Evolutionary conservation across 2,329 filamentous ascomycete species (phyloP), one percentile per base, ranked within the genome.

Genomic region (Aspergillus sp.): DNA sequence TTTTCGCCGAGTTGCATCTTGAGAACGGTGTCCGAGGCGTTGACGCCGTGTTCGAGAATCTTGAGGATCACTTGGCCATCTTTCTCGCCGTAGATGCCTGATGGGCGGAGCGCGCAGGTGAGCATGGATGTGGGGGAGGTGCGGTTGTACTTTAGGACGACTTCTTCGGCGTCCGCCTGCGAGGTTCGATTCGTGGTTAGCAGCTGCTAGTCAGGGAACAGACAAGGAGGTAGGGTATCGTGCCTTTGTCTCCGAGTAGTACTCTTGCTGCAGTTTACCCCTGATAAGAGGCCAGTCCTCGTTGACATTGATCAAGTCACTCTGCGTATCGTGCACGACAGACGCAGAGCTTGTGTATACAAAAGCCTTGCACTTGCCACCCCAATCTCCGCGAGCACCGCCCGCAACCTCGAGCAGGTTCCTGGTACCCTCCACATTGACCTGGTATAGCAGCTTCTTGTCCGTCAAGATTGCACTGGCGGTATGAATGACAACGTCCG

Each of bases 291-390:
- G 92, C 84, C 90, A 92, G 51, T 85, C 82, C 82, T 98, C 94
- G 76, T 93, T 90, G 66, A 92, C 92, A 75, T 97, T 93, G 75
- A 88, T 85, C 74, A 96, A 85, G 75, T 97, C 91, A 63, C 81
- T 86, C 64, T 84, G 82, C 69, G 93, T 93, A 78, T 98, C 93
- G 73, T 91, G 90, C 66, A 97, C 83, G 64, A 97, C 90, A 63
- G 92, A 96, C 57, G 91, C 91, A 57, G 91, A 95, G 76, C 91
- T 95, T 19, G 94, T 98, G 79, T 94, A 97, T 51, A 98, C 91
- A 66, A 98, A 87, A 0, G 86, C 91, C 78, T 89, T 91, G 71
- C 80, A 81, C 59, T 77, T 76, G 57, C 79, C 76, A 60, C 94
- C 92, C 64, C 85, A 89, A 43, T 85, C 76, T 17, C 78, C 84